These are phyloP conservation scores for cucumber (Cucumis sativus) DNA, from an alignment of 306 rosid species.

Conservation along the genomic window DNA sequence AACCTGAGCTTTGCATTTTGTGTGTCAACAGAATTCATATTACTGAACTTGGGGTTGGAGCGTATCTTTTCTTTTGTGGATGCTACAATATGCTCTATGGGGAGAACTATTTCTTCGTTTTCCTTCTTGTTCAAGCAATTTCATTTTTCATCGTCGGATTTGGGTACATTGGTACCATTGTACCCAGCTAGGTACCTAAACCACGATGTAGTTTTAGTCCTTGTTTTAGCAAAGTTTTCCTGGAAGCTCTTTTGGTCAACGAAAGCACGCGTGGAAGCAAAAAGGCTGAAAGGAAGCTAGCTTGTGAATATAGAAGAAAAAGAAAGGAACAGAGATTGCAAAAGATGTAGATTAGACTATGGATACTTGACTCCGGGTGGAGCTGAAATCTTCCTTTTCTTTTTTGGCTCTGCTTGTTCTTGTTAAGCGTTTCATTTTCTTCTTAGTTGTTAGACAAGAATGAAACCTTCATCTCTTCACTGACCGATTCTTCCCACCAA, in stretches of 20 bases:
- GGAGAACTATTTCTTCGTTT: slow-evolving; percentile 50
- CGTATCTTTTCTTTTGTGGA: slow-evolving; percentile 58
- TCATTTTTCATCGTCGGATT: slow-evolving; percentile 68
- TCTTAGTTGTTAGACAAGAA: neutral
- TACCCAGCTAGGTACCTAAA: slow-evolving; percentile 34
- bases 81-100: slow-evolving; percentile 52
- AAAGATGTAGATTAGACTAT: neutral
- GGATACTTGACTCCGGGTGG: neutral
- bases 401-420: neutral
- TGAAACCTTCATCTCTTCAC: neutral
- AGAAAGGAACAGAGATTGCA: neutral
- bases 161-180: slow-evolving; percentile 73
- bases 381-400: neutral
- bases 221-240: neutral
- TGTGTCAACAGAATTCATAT: slow-evolving; percentile 39
- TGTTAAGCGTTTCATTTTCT: neutral
- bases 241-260: neutral
- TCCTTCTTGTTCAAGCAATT: slow-evolving; percentile 49
- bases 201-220: neutral
- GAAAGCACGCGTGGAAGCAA: neutral
- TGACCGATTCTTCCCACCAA: neutral
- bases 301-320: neutral
- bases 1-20: slow-evolving; percentile 5
- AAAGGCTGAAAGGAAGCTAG: neutral
- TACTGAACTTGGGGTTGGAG: slow-evolving; percentile 56